Percentiles rank a stretch among this genome's conserved stretches.
Conservation (phyloP, 1,284 basidiomycete species). For the Pseudozyma hubeiensis region DNA sequence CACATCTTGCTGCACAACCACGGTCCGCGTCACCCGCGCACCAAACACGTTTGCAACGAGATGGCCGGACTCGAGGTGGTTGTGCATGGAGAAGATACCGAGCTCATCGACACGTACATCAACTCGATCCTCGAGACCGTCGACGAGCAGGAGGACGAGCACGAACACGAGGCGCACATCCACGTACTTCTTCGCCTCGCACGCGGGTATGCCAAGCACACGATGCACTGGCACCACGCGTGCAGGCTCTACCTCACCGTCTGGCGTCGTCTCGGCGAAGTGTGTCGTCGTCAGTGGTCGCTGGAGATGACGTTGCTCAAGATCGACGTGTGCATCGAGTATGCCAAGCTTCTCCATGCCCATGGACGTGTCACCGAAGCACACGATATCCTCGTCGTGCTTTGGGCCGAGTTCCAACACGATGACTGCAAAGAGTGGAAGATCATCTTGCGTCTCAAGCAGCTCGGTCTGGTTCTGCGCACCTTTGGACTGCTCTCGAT, state of each 20-base stretch:
- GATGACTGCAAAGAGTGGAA: not conserved
- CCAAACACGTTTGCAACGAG: slow-evolving; percentile 7
- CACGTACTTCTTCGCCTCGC: slow-evolving; percentile 6
- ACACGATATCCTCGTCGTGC: slow-evolving; percentile 9
- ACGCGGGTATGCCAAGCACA: slow-evolving; percentile 4
- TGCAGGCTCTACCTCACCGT: slow-evolving; percentile 11
- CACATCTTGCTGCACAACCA: not conserved
- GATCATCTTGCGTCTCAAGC: slow-evolving; percentile 2
- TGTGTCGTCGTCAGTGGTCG: slow-evolving; percentile 7
- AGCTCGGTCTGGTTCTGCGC: slow-evolving; percentile 11
- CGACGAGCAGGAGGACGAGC: slow-evolving; percentile 6
- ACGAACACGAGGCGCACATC: slow-evolving; percentile 6
- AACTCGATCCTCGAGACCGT: slow-evolving; percentile 12
- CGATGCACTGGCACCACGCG: slow-evolving; percentile 8
- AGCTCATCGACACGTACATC: slow-evolving; percentile 9
- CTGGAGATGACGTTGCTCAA: slow-evolving; percentile 8
- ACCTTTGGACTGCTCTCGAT: slow-evolving; percentile 5
- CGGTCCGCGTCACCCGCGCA: slow-evolving; percentile 3
- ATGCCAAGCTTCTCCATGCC: slow-evolving; percentile 4
- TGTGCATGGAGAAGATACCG: not conserved
- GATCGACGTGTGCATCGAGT: slow-evolving; percentile 10
- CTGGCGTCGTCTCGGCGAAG: slow-evolving; percentile 9
- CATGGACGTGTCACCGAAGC: slow-evolving; percentile 3
- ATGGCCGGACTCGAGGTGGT: slow-evolving; percentile 5
- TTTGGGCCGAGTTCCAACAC: slow-evolving; percentile 13